Evolutionary conservation across 805 yeast genomes (phyloP).

Genomic region (Lachancea kluyveri): DNA sequence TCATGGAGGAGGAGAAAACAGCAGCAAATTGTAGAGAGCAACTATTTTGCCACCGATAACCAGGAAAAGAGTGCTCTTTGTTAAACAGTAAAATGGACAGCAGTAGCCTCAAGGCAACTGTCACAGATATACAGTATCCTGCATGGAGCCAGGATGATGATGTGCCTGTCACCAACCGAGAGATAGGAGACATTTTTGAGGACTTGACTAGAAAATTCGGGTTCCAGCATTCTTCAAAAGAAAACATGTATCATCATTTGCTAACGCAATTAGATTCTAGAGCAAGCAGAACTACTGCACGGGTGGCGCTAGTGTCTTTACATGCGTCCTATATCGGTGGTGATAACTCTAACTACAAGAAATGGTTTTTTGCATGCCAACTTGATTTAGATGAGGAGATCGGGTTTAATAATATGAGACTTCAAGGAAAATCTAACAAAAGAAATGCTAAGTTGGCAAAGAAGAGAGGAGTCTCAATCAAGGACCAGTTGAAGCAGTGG

Average conservation of each 20-base stretch:
- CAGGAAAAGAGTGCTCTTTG: too few relatives aligned
- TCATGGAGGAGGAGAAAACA: too few relatives aligned
- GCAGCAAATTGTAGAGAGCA: too few relatives aligned
- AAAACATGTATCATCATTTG: constrained; percentile 76
- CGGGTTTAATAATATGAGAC: constrained; percentile 51
- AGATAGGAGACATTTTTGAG: constrained; percentile 55
- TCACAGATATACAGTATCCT: constrained; percentile 26
- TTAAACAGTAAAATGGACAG: not conserved
- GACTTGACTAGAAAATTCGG: constrained; percentile 65
- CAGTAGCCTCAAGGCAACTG: constrained; percentile 12
- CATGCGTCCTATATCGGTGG: constrained; percentile 95
- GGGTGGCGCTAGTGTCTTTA: constrained; percentile 62
- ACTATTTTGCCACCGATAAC: too few relatives aligned
- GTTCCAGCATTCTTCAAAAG: constrained; percentile 72
- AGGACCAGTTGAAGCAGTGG: constrained; percentile 34
- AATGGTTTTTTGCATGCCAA: constrained; percentile 90
- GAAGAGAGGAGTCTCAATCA: constrained; percentile 30
- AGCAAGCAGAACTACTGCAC: constrained; percentile 69
- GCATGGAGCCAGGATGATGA: constrained; percentile 38
- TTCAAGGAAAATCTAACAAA: constrained; percentile 39
- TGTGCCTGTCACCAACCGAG: constrained; percentile 66
- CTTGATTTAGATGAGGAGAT: constrained; percentile 66
- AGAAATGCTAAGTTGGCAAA: constrained; percentile 41
- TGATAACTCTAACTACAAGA: constrained; percentile 74
- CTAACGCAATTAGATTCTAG: constrained; percentile 82